Evolutionary conservation across 2,329 filamentous ascomycete genomes (phyloP).

Genomic region (Ascochyta rabiei): DNA sequence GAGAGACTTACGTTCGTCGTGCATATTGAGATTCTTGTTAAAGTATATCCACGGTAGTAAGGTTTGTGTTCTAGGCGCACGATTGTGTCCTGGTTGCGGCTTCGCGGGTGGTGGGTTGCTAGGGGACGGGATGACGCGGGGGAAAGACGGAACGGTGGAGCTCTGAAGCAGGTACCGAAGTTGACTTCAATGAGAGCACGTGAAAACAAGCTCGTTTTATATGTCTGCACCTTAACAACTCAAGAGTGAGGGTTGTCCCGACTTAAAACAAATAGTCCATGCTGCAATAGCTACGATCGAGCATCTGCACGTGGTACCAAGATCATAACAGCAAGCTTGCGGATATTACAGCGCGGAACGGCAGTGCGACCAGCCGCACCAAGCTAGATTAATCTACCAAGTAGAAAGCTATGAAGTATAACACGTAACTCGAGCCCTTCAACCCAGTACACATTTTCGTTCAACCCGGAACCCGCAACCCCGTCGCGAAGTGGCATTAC

Average conservation of each 20-base stretch:
- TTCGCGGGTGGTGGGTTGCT: conserved; percentile 1
- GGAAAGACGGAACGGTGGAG: conserved; percentile 15
- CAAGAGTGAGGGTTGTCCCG: too few relatives aligned
- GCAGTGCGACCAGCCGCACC: conserved; percentile 11
- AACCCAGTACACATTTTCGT: conserved; percentile 17
- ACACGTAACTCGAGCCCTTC: conserved; percentile 14
- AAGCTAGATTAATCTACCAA: conserved; percentile 18
- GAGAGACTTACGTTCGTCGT: conserved; percentile 8
- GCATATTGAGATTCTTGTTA: conserved; percentile 2
- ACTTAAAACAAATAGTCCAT: not conserved
- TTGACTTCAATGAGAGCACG: not conserved
- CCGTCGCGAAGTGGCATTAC: conserved; percentile 48
- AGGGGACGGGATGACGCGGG: conserved; percentile 13
- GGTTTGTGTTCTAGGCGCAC: not conserved
- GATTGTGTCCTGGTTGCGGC: not conserved
- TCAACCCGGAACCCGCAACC: conserved; percentile 19
- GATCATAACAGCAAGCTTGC: not conserved
- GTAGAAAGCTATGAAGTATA: conserved; percentile 16
- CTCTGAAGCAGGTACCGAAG: conserved; percentile 24
- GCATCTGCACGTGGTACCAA: not conserved
- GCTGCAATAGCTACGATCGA: not conserved
- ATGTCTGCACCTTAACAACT: too few relatives aligned
- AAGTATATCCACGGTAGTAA: not conserved
- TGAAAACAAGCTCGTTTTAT: not conserved
- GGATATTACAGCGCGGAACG: not conserved